phyloP scores from a whole-genome alignment of 768 basidiomycete genomes.

The Heimioporus sp. region DNA sequence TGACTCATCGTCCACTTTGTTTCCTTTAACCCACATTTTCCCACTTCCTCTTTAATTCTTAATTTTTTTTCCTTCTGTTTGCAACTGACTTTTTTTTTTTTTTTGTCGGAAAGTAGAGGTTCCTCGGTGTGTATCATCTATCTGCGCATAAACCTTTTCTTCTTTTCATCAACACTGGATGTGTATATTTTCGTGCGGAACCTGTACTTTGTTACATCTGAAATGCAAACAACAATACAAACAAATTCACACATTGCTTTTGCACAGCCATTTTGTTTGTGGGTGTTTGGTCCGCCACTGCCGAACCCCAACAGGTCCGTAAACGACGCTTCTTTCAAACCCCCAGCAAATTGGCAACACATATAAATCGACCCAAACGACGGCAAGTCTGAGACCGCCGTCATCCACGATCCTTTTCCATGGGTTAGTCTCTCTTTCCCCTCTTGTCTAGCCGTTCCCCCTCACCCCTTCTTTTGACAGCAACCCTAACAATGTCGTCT shows the following conservation, averaged over 20 bases:
- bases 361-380: conserved; percentile 31
- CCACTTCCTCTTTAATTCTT: conserved; percentile 6
- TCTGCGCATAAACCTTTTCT: conserved; percentile 8
- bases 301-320: conserved; percentile 33
- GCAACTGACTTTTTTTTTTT: conserved; percentile 6
- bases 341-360: conserved; percentile 29
- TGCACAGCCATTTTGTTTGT: conserved; percentile 10
- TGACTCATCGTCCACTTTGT: background rate
- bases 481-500: conserved; percentile 44
- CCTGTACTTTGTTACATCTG: conserved; percentile 14
- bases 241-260: too few relatives aligned
- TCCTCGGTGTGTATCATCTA: conserved; percentile 18
- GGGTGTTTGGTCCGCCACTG: conserved; percentile 17
- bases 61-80: conserved; percentile 1
- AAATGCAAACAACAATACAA: background rate
- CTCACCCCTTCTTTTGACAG: conserved; percentile 16
- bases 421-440: conserved; percentile 35
- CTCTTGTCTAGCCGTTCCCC: too few relatives aligned
- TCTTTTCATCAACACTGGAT: background rate
- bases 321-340: too few relatives aligned
- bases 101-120: conserved; percentile 4
- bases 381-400: conserved; percentile 26
- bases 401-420: conserved; percentile 32
- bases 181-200: conserved; percentile 18
- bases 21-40: background rate